phyloP scores from a whole-genome alignment of 768 basidiomycete genomes.

The Boletus vinaceobasis region DNA sequence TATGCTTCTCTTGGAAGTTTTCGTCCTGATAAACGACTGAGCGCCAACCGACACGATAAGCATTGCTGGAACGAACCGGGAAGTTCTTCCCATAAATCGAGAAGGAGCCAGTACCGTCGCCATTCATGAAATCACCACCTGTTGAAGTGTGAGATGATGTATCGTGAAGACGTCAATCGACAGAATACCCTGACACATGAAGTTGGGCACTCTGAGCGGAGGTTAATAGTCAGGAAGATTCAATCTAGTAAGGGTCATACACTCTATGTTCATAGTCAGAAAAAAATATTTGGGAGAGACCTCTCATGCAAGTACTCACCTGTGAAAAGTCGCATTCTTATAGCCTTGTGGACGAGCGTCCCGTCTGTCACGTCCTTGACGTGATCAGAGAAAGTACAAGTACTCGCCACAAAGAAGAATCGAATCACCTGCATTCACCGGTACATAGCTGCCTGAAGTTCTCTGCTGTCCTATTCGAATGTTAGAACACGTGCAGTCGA shows the following conservation, averaged over 20 bases:
- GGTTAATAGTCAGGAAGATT: slow-evolving; percentile 3
- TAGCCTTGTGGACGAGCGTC: slow-evolving; percentile 88
- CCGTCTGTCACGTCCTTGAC: slow-evolving; percentile 18
- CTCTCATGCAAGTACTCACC: slow-evolving; percentile 51
- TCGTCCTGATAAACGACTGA: slow-evolving; percentile 63
- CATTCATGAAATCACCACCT: slow-evolving; percentile 94
- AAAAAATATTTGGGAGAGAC: too few species aligned
- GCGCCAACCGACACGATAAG: neutral
- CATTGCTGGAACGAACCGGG: slow-evolving; percentile 49
- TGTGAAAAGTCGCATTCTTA: slow-evolving; percentile 87
- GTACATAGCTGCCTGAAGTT: slow-evolving; percentile 98
- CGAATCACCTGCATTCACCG: slow-evolving; percentile 82
- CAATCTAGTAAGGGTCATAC: slow-evolving; percentile 39
- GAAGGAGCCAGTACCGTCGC: slow-evolving; percentile 93
- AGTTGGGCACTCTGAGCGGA: slow-evolving; percentile 69
- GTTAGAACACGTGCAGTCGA: slow-evolving; percentile 1
- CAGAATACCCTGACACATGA: slow-evolving; percentile 87
- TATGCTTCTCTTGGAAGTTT: slow-evolving; percentile 91
- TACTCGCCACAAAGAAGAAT: neutral
- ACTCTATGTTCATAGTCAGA: slow-evolving; percentile 49
- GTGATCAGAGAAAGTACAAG: slow-evolving; percentile 7
- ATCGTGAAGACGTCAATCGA: neutral
- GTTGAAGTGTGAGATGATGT: neutral
- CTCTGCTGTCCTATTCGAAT: slow-evolving; percentile 76
- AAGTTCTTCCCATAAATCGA: slow-evolving; percentile 98